Evolutionary conservation across 1,139 yeast species (phyloP).

Genomic region (Magnusiomyces tetraspermus): DNA sequence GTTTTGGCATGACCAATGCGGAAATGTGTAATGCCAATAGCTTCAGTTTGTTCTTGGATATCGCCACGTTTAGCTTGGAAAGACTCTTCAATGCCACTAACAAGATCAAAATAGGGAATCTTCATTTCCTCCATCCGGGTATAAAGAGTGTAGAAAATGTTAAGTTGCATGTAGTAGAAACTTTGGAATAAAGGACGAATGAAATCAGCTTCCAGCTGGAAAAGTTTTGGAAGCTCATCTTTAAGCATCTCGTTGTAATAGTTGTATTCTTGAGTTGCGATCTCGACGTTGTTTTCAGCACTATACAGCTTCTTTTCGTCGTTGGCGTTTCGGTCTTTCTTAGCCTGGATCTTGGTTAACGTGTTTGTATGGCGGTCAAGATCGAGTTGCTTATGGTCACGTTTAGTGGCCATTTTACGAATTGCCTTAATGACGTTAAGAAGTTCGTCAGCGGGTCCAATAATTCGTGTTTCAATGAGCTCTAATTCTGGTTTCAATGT

Average conservation of each 20-base stretch:
- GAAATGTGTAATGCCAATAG: constrained; percentile 79
- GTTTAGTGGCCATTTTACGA: constrained; percentile 87
- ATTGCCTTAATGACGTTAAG: constrained; percentile 70
- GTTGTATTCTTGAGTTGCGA: constrained; percentile 92
- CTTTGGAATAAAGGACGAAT: constrained; percentile 89
- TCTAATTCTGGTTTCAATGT: constrained; percentile 88
- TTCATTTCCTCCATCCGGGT: constrained; percentile 90
- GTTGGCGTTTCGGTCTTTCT: constrained; percentile 73
- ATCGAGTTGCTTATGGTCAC: constrained; percentile 93
- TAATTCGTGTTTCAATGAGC: constrained; percentile 80
- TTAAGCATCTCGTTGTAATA: constrained; percentile 92
- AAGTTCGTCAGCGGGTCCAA: constrained; percentile 86
- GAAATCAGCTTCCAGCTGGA: constrained; percentile 81
- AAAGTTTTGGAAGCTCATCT: constrained; percentile 76
- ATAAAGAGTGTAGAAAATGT: constrained; percentile 86
- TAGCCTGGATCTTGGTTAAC: constrained; percentile 62
- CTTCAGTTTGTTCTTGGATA: constrained; percentile 80
- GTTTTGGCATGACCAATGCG: constrained; percentile 78
- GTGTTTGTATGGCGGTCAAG: constrained; percentile 74
- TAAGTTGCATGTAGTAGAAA: constrained; percentile 94
- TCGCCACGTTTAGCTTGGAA: constrained; percentile 77
- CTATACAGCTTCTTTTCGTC: constrained; percentile 86
- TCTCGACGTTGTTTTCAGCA: constrained; percentile 80
- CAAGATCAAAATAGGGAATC: constrained; percentile 63
- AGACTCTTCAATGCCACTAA: constrained; percentile 43